Percentiles rank a stretch among this genome's conserved stretches.
Conservation (phyloP, 257 asterid species). For the Jacaranda mimosifolia region DNA sequence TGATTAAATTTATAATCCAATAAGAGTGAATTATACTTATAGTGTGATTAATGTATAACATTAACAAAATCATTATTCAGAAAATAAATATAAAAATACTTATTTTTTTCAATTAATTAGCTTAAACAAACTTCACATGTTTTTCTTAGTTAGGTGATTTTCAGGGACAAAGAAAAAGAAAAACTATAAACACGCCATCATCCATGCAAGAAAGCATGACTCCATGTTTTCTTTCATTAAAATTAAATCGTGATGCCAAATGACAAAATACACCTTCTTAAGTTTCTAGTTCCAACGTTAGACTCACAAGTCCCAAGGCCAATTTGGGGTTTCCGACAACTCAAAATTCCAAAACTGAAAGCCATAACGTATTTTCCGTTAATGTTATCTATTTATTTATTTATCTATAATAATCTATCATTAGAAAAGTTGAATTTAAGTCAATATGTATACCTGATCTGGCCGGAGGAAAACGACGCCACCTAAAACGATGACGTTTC, state of each 20-base stretch:
- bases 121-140: too few species aligned
- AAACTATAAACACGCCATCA: neutral
- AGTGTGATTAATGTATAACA: too few species aligned
- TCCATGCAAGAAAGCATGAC: conserved; percentile 13
- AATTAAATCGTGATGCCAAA: neutral
- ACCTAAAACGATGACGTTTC: conserved; percentile 80
- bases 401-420: too few species aligned
- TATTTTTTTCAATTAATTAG: too few species aligned
- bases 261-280: conserved; percentile 34
- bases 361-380: neutral
- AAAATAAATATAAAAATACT: too few species aligned
- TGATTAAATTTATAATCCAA: too few species aligned
- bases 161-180: neutral
- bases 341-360: neutral
- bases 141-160: too few species aligned
- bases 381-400: neutral
- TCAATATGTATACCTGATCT: conserved; percentile 53
- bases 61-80: too few species aligned
- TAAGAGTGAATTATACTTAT: too few species aligned
- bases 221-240: conserved; percentile 12
- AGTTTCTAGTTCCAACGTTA: neutral
- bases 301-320: neutral
- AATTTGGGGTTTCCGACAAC: neutral
- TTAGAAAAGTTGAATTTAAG: neutral
- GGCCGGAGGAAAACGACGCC: conserved; percentile 82